Evolutionary conservation across 805 yeast genomes (phyloP).

Genomic region (Nakazawaea wickerhamii): DNA sequence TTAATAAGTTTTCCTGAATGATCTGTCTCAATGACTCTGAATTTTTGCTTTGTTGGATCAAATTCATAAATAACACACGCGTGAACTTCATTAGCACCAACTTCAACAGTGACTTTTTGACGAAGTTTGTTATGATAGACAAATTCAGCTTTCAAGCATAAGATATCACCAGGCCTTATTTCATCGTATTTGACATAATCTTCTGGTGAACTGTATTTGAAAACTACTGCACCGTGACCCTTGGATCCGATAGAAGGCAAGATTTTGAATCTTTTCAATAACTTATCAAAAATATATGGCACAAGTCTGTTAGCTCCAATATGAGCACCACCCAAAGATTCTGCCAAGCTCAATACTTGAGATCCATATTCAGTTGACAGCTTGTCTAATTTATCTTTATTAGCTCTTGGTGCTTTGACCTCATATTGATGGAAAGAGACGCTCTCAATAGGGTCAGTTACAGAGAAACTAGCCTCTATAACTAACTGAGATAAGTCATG

Average conservation of each 20-base stretch:
- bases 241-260: slow-evolving; percentile 58
- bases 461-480: slow-evolving; percentile 53
- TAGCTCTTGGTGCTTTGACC: slow-evolving; percentile 34
- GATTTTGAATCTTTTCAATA: slow-evolving; percentile 18
- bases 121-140: slow-evolving; percentile 54
- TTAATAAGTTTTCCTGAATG: slow-evolving; percentile 45
- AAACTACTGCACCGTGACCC: slow-evolving; percentile 65
- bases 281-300: slow-evolving; percentile 10
- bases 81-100: slow-evolving; percentile 50
- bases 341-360: slow-evolving; percentile 40
- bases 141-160: slow-evolving; percentile 73
- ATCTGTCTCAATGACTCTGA: slow-evolving; percentile 60
- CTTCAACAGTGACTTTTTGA: slow-evolving; percentile 49
- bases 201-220: slow-evolving; percentile 43
- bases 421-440: slow-evolving; percentile 31
- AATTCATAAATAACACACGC: slow-evolving; percentile 63
- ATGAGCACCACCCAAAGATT: slow-evolving; percentile 24
- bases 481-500: slow-evolving; percentile 66
- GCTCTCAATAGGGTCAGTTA: slow-evolving; percentile 47
- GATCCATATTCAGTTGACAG: slow-evolving; percentile 49
- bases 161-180: slow-evolving; percentile 77
- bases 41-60: slow-evolving; percentile 67
- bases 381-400: slow-evolving; percentile 43
- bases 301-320: slow-evolving; percentile 18
- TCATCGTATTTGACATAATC: slow-evolving; percentile 51